These are phyloP conservation scores for Macadamia integrifolia DNA, from an alignment of 164 flowering plant species.

Conservation along the genomic window DNA sequence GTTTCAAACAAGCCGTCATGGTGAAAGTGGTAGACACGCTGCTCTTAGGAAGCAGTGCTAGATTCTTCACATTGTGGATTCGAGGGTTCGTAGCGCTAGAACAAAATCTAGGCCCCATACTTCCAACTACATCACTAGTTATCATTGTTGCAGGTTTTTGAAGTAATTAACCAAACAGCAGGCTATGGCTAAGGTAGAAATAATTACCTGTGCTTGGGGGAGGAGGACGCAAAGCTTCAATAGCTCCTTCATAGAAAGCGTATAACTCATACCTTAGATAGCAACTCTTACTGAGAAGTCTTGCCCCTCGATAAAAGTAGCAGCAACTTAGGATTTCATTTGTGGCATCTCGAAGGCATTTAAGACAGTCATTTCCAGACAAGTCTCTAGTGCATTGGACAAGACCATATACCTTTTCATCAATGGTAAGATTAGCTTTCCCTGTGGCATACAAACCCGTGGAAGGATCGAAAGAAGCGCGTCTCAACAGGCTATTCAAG, in stretches of 20 bases:
- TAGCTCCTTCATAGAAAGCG: conserved; percentile 11
- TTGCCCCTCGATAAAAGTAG: conserved; percentile 24
- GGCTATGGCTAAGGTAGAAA: background rate
- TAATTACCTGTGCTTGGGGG: background rate
- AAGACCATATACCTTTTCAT: conserved; percentile 19
- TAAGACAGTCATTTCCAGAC: conserved; percentile 11
- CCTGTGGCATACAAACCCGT: conserved; percentile 21
- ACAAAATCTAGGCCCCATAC: too few relatives aligned
- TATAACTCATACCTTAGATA: conserved; percentile 33
- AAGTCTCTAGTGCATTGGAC: background rate
- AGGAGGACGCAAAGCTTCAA: background rate
- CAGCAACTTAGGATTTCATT: conserved; percentile 8
- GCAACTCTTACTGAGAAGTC: conserved; percentile 29
- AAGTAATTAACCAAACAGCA: too few relatives aligned
- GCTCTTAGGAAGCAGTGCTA: too few relatives aligned
- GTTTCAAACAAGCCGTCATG: too few relatives aligned
- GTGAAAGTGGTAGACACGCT: too few relatives aligned
- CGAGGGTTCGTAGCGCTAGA: too few relatives aligned
- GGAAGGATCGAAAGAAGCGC: conserved; percentile 17
- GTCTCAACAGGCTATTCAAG: conserved; percentile 10
- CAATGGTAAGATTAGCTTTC: background rate
- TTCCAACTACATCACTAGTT: too few relatives aligned
- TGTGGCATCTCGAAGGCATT: conserved; percentile 21
- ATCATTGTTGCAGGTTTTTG: too few relatives aligned
- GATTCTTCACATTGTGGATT: too few relatives aligned